These are phyloP conservation scores for Spathaspora hagerdaliae DNA, from an alignment of 805 yeast species.

Conservation along the genomic window DNA sequence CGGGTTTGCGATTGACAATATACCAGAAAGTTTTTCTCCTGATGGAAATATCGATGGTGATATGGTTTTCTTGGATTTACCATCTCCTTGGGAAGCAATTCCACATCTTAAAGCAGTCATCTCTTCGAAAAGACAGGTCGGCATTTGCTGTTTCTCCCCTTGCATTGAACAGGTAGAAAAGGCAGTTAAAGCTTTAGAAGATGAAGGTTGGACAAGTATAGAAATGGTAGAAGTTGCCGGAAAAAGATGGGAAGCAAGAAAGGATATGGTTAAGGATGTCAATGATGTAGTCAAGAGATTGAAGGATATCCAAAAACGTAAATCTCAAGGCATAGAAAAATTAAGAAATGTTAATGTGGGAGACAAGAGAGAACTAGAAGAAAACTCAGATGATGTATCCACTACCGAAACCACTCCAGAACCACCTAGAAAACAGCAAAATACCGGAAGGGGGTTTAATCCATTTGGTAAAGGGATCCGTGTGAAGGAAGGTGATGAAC, in stretches of 20 bases:
- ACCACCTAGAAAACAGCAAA: constrained; percentile 30
- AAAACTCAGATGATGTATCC: constrained; percentile 7
- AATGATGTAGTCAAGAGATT: constrained; percentile 75
- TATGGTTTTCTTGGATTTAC: constrained; percentile 83
- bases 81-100: constrained; percentile 96
- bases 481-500: constrained; percentile 81
- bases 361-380: constrained; percentile 17
- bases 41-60: constrained; percentile 49
- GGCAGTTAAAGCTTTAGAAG: constrained; percentile 71
- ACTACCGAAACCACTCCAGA: constrained; percentile 11
- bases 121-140: constrained; percentile 48
- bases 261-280: constrained; percentile 77
- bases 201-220: constrained; percentile 75
- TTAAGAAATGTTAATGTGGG: constrained; percentile 38
- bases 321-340: constrained; percentile 59
- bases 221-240: constrained; percentile 92
- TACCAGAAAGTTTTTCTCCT: constrained; percentile 18
- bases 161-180: constrained; percentile 95
- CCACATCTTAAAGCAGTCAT: constrained; percentile 65
- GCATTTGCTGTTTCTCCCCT: constrained; percentile 94
- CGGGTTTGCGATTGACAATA: constrained; percentile 61
- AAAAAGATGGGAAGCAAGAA: constrained; percentile 83
- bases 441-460: constrained; percentile 55
- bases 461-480: constrained; percentile 92
- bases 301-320: constrained; percentile 70